Evolutionary conservation across 2,329 filamentous ascomycete genomes (phyloP), one percentile per base, ranked within the genome.

Genomic region (Pyricularia sp.): DNA sequence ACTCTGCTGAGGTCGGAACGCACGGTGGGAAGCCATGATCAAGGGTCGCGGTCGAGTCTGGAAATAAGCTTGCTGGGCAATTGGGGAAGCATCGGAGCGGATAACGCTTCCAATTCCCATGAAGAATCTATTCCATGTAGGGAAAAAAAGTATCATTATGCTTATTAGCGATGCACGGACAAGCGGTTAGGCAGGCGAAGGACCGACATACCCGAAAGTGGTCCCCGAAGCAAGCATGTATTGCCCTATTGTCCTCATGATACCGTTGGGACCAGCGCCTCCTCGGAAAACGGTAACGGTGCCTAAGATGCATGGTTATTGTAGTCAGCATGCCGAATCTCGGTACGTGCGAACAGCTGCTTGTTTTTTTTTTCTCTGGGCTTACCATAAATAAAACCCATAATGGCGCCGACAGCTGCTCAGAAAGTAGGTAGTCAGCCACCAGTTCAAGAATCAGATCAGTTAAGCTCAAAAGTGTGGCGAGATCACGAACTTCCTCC

Each of bases 21-120:
- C 77, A 67, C 76, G 74, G 36, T 79, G 77, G 42, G 78, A 75
- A 0, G 79, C 74, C 77, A 87, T 83, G 72, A 97, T 88, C 75
- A 94, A 88, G 28, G 94, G 92, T 71, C 88, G 86, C 74, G 90
- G 85, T 73, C 90, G 88, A 67, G 92, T 89, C 78, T 88, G 87
- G 73, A 88, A 86, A 81, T 94, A 97, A 69, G 92, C 88, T 77
- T 93, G 87, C 73, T 88, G 85, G 70, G 90, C 84, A 75, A 92
- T 89, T 55, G 91, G 89, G 63, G 92, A 92, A 72, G 92, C 67
- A 75, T 99, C 95, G 70, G 93, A 94, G 77, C 95, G 91, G 76
- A 99, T 97, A 64, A 97, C 94, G 74, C 93, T 97, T 74, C 95
- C 95, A 74, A 99, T 97, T 69, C 92, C 94, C 95, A 99, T 99